phyloP scores from a whole-genome alignment of 352 stramenopile species.

The Phytophthora citricola region DNA sequence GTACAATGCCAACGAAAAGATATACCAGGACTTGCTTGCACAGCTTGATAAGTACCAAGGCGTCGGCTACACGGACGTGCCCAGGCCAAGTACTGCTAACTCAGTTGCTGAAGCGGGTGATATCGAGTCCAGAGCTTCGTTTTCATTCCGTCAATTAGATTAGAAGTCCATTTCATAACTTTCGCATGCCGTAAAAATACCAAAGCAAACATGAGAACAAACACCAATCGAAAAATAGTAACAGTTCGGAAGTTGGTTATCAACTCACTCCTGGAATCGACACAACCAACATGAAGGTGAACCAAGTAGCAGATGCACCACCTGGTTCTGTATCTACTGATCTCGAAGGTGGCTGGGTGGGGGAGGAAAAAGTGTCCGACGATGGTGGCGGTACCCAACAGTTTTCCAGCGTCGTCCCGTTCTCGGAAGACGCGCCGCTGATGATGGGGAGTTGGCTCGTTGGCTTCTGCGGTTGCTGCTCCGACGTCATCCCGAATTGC shows the following conservation, averaged over 20 bases:
- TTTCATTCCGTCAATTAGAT: constrained; percentile 30
- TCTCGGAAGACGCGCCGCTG: constrained; percentile 23
- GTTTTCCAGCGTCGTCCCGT: constrained; percentile 30
- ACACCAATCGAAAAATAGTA: constrained; percentile 19
- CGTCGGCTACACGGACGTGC: constrained; percentile 30
- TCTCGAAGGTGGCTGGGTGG: constrained; percentile 30
- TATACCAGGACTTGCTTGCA: constrained; percentile 53
- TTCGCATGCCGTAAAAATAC: constrained; percentile 29
- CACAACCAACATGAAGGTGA: constrained; percentile 18
- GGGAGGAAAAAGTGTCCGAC: constrained; percentile 15
- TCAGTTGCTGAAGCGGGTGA: neutral
- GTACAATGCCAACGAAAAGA: constrained; percentile 44
- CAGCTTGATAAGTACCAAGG: constrained; percentile 50
- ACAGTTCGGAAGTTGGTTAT: constrained; percentile 1
- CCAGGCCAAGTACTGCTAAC: neutral
- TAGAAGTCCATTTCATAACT: constrained; percentile 2
- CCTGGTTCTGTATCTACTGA: constrained; percentile 23
- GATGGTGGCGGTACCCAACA: constrained; percentile 23
- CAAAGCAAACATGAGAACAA: neutral
- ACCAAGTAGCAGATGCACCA: constrained; percentile 21
- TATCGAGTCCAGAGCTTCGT: constrained; percentile 17
- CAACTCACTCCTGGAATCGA: constrained; percentile 4
- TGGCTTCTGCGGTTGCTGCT: constrained; percentile 35
- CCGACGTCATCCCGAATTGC: constrained; percentile 44
- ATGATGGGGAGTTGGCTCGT: constrained; percentile 36